Evolutionary conservation across 1,284 basidiomycete genomes (phyloP), one percentile per base, ranked within the genome.

Genomic region (Phlebopus sp.): DNA sequence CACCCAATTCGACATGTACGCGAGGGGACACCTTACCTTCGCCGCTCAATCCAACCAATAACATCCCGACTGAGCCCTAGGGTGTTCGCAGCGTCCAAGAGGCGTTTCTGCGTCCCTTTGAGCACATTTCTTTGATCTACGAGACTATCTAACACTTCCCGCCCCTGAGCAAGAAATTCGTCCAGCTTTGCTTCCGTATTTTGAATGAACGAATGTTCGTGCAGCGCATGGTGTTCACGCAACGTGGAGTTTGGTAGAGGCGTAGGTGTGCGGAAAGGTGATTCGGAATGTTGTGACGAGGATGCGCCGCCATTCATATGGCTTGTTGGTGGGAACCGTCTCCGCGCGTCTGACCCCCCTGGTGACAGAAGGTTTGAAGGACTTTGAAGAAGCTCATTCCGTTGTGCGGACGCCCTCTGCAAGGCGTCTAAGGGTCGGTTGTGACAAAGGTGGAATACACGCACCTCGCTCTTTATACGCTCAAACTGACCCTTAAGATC

Each of bases 21-120:
- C 29, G 42, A 44, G 44, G 21, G 39, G 25, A 35, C 31, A 37
- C 27, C 73, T 44, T 44, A 92, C 86, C 91, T 95, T 66, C 94
- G 76, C 56, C 85, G 79, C 64, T 97, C 95, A 56, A 97, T 93
- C 90, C 93, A 97, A 2, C 89, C 84, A 66, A 97, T 97, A 19
- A 95, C 93, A 64, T 95, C 82, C 54, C 92, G 77, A 64, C 92
- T 92, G 59, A 97, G 70, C 0, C 95, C 95, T 41, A 97, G 69
- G 14, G 92, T 95, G 69, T 97, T 97, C 36, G 94, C 94, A 35
- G 92, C 87, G 63, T 91, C 85, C 49, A 96, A 68, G 41, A 97
- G 67, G 49, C 89, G 77, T 55, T 82, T 78, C 62, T 91, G 87
- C 0, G 94, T 96, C 6, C 93, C 92, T 69, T 97, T 97, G 52